Evolutionary conservation across 1,139 yeast genomes (phyloP).

Genomic region (Candida glucosophila): DNA sequence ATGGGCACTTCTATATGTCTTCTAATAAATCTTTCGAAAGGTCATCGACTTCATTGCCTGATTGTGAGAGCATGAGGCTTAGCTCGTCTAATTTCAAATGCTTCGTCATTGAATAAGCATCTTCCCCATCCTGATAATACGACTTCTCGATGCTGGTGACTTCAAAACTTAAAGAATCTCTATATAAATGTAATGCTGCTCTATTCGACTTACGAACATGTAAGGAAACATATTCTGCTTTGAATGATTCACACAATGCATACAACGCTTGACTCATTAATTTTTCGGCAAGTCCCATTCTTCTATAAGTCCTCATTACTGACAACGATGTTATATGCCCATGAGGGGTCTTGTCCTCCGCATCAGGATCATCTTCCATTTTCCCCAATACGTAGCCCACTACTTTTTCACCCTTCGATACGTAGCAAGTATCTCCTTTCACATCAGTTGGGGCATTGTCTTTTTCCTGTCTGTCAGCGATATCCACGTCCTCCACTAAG

Average conservation of each 20-base stretch:
- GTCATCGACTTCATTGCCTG: slow-evolving; percentile 42
- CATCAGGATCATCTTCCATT: slow-evolving; percentile 90
- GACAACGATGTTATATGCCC: slow-evolving; percentile 93
- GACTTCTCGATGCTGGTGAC: slow-evolving; percentile 75
- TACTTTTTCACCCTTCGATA: slow-evolving; percentile 61
- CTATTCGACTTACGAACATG: slow-evolving; percentile 92
- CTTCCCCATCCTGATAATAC: slow-evolving; percentile 96
- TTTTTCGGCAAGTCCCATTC: slow-evolving; percentile 92
- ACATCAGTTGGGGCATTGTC: too few species aligned
- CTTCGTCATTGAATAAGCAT: slow-evolving; percentile 94
- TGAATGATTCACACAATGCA: slow-evolving; percentile 74
- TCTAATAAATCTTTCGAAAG: slow-evolving; percentile 31
- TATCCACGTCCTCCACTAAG: slow-evolving; percentile 22
- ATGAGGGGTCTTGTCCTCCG: slow-evolving; percentile 65
- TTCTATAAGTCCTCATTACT: slow-evolving; percentile 90
- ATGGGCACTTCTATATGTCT: too few species aligned
- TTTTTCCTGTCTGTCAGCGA: slow-evolving; percentile 20
- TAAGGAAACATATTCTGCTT: slow-evolving; percentile 76
- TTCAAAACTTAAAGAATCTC: slow-evolving; percentile 77
- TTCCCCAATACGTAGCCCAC: slow-evolving; percentile 94
- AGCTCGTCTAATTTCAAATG: slow-evolving; percentile 50
- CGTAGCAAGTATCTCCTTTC: slow-evolving; percentile 51
- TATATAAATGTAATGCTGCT: slow-evolving; percentile 89
- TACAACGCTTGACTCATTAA: slow-evolving; percentile 80
- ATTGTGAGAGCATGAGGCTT: slow-evolving; percentile 48